Percentiles rank a stretch among this genome's conserved stretches.
These are phyloP conservation scores for Prunus davidiana DNA, from an alignment of 306 rosid genomes.

Conservation along the genomic window DNA sequence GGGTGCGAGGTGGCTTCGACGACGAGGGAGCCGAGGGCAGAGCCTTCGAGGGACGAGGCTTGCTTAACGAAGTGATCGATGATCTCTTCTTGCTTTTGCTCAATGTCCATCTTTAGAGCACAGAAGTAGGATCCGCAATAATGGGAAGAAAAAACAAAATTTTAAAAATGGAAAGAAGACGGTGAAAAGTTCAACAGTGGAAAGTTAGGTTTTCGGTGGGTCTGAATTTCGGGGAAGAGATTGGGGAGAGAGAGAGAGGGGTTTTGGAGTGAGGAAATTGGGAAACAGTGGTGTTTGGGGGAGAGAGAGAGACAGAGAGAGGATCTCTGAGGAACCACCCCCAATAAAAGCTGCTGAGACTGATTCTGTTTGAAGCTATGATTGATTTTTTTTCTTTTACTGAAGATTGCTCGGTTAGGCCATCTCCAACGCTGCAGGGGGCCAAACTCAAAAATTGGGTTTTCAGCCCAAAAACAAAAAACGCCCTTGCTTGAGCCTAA, in stretches of 20 bases:
- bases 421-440: too few species aligned
- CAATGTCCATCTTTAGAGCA: constrained; percentile 63
- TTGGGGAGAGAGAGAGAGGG: too few species aligned
- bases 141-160: too few species aligned
- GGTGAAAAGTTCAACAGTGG: neutral
- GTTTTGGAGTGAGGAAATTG: neutral
- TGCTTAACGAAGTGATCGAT: constrained; percentile 77
- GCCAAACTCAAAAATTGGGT: too few species aligned
- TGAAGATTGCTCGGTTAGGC: too few species aligned
- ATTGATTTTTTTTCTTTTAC: too few species aligned
- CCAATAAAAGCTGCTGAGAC: too few species aligned
- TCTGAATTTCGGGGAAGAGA: neutral
- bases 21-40: constrained; percentile 50
- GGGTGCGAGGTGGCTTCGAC: constrained; percentile 83
- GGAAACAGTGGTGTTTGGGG: neutral
- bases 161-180: neutral
- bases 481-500: too few species aligned
- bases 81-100: constrained; percentile 76
- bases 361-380: too few species aligned
- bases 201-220: constrained; percentile 12
- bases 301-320: neutral
- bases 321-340: too few species aligned
- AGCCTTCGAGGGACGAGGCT: constrained; percentile 50
- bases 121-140: neutral
- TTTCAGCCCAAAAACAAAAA: too few species aligned